Conservation (phyloP, 2,329 filamentous ascomycete species). For the Phaeophleospora eucalypticola region DNA sequence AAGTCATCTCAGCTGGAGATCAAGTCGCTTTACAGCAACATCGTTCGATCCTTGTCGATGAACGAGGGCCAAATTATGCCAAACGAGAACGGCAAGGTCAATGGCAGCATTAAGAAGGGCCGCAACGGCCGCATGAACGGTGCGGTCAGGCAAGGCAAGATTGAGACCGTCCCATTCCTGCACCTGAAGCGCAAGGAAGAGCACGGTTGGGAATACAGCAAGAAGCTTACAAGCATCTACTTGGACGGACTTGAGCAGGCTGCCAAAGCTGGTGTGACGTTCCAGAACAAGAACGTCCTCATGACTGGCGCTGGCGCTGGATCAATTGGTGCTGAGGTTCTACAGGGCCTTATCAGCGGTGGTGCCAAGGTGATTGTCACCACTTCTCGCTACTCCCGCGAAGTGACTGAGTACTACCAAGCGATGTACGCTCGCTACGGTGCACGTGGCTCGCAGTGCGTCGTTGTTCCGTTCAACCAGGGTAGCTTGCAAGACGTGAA, state of each 20-base stretch:
- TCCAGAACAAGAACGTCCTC: conserved; percentile 89
- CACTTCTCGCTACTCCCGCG: conserved; percentile 90
- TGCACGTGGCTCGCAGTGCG: conserved; percentile 88
- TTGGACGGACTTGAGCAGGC: conserved; percentile 87
- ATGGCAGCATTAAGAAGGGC: conserved; percentile 60
- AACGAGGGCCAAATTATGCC: conserved; percentile 97
- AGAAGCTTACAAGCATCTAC: conserved; percentile 92
- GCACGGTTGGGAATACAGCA: conserved; percentile 98
- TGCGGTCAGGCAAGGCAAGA: conserved; percentile 70
- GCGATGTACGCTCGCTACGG: conserved; percentile 95
- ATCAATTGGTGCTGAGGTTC: conserved; percentile 93
- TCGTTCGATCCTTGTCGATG: conserved; percentile 92
- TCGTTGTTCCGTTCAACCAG: conserved; percentile 98
- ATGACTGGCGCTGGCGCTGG: conserved; percentile 98
- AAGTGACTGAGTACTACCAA: conserved; percentile 99
- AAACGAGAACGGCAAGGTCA: conserved; percentile 70
- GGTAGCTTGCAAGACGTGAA: conserved; percentile 98
- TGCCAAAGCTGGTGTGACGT: conserved; percentile 81
- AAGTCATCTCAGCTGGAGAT: conserved; percentile 96
- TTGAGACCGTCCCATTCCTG: conserved; percentile 95
- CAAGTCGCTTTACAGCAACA: conserved; percentile 89
- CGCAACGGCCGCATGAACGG: conserved; percentile 48
- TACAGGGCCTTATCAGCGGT: conserved; percentile 92
- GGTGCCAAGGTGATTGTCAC: conserved; percentile 96
- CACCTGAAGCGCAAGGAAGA: conserved; percentile 92